A percentile compares a stretch with the other conserved stretches of the same genome.
These are phyloP conservation scores for Phoenix dactylifera DNA, from an alignment of 176 grass and related monocot genomes.

Conservation along the genomic window DNA sequence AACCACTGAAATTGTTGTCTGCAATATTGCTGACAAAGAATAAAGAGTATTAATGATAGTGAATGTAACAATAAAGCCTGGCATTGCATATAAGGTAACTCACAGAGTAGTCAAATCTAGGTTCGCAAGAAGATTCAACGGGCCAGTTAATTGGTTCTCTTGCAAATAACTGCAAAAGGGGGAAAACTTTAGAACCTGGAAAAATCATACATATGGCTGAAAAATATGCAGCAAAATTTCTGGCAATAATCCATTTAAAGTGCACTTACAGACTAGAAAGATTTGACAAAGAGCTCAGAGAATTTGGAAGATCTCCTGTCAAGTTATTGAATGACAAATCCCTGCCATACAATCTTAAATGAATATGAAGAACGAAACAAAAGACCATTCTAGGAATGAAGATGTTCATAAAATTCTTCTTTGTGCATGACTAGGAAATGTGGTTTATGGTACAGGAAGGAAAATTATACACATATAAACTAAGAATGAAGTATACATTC, in stretches of 20 bases:
- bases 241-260: conserved; percentile 1
- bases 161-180: conserved; percentile 70
- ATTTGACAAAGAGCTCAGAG: conserved; percentile 69
- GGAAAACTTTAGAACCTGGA: conserved; percentile 20
- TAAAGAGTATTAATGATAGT: conserved; percentile 3
- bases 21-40: conserved; percentile 72
- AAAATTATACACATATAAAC: no score
- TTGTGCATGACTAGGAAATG: neutral
- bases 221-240: conserved; percentile 24
- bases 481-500: no score
- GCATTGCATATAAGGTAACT: conserved; percentile 19
- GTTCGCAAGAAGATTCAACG: conserved; percentile 65
- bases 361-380: conserved; percentile 21
- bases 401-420: neutral
- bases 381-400: neutral
- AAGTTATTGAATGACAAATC: conserved; percentile 94
- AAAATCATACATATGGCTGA: neutral
- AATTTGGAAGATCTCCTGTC: conserved; percentile 75
- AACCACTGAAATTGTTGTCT: conserved; percentile 92
- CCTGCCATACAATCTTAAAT: conserved; percentile 61
- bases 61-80: conserved; percentile 10
- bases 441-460: neutral
- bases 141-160: conserved; percentile 77
- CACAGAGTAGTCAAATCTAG: conserved; percentile 78
- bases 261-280: conserved; percentile 87